Conservation (phyloP, 352 stramenopile genomes). For the Globisporangium rhizosaccharum region DNA sequence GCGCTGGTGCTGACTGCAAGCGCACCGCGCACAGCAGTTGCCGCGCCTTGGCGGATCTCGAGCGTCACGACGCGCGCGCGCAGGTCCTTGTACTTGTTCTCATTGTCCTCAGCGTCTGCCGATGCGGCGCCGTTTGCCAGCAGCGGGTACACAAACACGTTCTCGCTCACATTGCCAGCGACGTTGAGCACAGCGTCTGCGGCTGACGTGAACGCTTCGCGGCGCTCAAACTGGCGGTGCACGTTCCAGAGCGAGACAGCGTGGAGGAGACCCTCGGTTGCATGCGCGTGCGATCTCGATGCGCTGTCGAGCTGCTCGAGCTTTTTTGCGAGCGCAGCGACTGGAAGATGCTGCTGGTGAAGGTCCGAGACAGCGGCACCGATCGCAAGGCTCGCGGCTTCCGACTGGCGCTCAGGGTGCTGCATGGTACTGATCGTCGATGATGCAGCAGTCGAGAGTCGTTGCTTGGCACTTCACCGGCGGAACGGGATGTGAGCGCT, state of each 20-base stretch:
- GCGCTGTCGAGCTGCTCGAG: background rate
- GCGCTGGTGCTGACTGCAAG: conserved; percentile 44
- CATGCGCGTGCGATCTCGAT: background rate
- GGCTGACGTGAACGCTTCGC: conserved; percentile 51
- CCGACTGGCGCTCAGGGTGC: conserved; percentile 24
- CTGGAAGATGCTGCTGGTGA: conserved; percentile 10
- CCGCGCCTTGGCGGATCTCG: conserved; percentile 51
- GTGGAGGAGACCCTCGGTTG: conserved; percentile 1
- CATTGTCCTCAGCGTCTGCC: background rate
- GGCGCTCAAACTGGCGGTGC: conserved; percentile 31
- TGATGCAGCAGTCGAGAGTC: conserved; percentile 1
- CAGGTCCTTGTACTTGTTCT: conserved; percentile 15
- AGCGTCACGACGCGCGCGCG: conserved; percentile 60
- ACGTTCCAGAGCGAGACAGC: conserved; percentile 21
- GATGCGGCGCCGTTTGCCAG: conserved; percentile 16
- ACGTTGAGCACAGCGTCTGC: conserved; percentile 50
- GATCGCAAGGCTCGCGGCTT: conserved; percentile 19
- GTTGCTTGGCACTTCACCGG: conserved; percentile 6
- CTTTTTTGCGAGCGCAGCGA: conserved; percentile 7
- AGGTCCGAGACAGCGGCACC: conserved; percentile 6
- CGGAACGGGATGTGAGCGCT: conserved; percentile 9
- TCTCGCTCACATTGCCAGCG: conserved; percentile 48
- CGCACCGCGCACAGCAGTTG: conserved; percentile 50
- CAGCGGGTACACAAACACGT: conserved; percentile 62
- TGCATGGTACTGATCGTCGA: conserved; percentile 10